Evolutionary conservation across 257 asterid genomes (phyloP).

Genomic region (Salvia miltiorrhiza): DNA sequence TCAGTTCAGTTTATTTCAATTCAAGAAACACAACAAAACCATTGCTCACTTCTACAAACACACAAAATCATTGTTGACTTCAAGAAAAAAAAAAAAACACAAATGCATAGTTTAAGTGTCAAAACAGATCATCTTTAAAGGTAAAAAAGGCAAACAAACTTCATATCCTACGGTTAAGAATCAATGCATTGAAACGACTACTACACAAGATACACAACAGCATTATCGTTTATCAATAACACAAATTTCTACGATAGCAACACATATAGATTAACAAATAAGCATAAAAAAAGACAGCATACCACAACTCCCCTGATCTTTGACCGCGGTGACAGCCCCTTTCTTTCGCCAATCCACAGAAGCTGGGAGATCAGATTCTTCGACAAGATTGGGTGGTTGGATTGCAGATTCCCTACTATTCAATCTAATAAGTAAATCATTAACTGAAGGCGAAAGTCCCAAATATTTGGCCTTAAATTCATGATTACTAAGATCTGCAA

Average conservation of each 20-base stretch:
- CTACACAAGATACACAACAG: background rate
- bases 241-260: background rate
- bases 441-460: constrained; percentile 59
- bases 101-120: too few species aligned
- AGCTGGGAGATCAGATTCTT: constrained; percentile 45
- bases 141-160: background rate
- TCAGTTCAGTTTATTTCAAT: too few species aligned
- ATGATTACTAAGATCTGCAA: constrained; percentile 82
- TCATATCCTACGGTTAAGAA: background rate
- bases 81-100: too few species aligned
- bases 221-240: background rate
- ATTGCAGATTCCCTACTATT: constrained; percentile 28
- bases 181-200: background rate
- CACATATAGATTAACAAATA: background rate
- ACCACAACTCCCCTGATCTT: constrained; percentile 96
- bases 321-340: constrained; percentile 87
- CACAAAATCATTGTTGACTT: too few species aligned
- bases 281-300: constrained; percentile 19
- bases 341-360: constrained; percentile 82
- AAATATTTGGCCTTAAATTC: constrained; percentile 72
- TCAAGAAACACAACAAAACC: background rate
- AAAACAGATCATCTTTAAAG: background rate
- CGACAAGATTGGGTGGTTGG: constrained; percentile 28
- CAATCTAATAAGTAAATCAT: constrained; percentile 53
- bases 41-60: too few species aligned